phyloP scores from a whole-genome alignment of 768 basidiomycete genomes.

The Lentinus tigrinus region DNA sequence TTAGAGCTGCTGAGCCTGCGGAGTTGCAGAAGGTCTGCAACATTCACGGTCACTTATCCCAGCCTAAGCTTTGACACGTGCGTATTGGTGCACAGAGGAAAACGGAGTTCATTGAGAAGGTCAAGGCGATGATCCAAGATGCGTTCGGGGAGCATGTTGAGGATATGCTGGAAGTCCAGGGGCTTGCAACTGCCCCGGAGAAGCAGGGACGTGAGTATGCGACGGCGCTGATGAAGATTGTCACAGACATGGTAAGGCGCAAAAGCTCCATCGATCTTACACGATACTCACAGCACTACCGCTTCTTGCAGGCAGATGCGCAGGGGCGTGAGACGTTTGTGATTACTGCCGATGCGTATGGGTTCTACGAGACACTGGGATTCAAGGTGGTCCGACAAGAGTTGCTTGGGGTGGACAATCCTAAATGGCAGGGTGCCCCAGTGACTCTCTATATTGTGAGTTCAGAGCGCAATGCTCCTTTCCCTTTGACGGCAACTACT shows the following conservation, averaged over 20 bases:
- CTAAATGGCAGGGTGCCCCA: constrained; percentile 13
- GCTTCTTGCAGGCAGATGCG: constrained; percentile 12
- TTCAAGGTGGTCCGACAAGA: constrained; percentile 11
- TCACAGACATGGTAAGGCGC: background rate
- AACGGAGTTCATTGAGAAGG: background rate
- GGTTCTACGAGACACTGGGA: constrained; percentile 18
- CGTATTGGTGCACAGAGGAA: background rate
- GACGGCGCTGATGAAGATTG: background rate
- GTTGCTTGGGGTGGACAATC: constrained; percentile 15
- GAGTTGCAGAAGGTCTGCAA: background rate
- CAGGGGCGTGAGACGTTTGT: constrained; percentile 10
- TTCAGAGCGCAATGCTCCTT: too few relatives aligned
- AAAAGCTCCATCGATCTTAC: too few relatives aligned
- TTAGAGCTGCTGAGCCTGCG: background rate
- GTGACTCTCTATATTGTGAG: constrained; percentile 15
- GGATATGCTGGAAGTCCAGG: background rate
- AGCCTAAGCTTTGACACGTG: background rate
- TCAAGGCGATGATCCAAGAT: background rate
- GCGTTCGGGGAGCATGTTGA: background rate
- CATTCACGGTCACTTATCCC: too few relatives aligned
- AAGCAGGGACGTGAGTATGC: constrained; percentile 6
- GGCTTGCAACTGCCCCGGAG: background rate
- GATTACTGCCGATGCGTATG: constrained; percentile 9
- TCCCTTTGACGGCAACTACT: too few relatives aligned
- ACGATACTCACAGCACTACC: background rate